Conservation (phyloP, 495 filamentous ascomycete genomes). For the Copromyces sp. region DNA sequence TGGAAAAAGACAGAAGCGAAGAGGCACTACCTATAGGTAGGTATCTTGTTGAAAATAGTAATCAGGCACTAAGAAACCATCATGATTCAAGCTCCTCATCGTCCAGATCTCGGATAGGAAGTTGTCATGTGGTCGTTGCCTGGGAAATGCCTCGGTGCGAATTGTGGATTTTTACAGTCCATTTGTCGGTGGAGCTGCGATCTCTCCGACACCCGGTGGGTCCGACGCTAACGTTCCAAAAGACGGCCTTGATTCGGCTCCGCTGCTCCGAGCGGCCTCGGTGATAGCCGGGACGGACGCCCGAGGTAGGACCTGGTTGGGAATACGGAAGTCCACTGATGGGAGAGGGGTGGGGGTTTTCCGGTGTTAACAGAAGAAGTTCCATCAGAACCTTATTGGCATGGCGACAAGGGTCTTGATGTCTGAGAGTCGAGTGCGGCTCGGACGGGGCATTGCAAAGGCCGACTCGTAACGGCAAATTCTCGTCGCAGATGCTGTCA, state of each 20-base stretch:
- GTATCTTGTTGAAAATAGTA: neutral
- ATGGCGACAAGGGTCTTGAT: neutral
- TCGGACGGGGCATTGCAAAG: constrained; percentile 6
- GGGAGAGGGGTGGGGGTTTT: neutral
- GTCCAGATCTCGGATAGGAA: neutral
- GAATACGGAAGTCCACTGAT: neutral
- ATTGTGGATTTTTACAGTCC: neutral
- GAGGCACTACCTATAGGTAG: neutral
- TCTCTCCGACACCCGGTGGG: neutral
- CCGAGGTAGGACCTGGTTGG: neutral
- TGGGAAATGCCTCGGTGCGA: neutral
- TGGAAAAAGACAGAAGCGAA: neutral
- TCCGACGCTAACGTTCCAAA: neutral
- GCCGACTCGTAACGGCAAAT: constrained; percentile 14
- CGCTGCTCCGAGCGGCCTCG: constrained; percentile 2
- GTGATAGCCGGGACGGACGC: constrained; percentile 3
- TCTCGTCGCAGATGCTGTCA: constrained; percentile 9
- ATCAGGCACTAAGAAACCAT: neutral
- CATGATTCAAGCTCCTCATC: neutral
- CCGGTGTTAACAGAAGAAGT: neutral
- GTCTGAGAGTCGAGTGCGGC: neutral
- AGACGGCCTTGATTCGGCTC: neutral
- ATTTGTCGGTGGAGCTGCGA: neutral
- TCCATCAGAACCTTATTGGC: neutral
- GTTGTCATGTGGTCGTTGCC: neutral